A percentile compares a stretch with the other conserved stretches of the same genome.
Conservation (phyloP, 1,284 basidiomycete species). For the Pseudozyma flocculosa region DNA sequence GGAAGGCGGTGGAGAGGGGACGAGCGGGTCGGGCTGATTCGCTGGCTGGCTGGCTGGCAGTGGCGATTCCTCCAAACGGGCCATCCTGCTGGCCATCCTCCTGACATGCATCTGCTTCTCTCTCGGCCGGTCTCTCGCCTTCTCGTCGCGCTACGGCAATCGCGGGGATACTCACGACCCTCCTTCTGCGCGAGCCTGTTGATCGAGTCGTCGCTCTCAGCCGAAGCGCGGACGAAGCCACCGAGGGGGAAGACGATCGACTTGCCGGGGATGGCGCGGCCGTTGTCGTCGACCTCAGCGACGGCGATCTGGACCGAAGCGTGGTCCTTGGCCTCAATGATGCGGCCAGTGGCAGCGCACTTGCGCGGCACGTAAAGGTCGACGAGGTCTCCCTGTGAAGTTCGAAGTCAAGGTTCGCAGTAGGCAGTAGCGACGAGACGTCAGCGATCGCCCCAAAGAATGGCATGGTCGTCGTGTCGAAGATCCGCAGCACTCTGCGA, state of each 20-base stretch:
- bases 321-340: slow-evolving; percentile 98
- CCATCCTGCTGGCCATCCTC: no score
- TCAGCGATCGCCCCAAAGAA: no score
- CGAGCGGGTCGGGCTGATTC: no score
- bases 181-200: slow-evolving; percentile 95
- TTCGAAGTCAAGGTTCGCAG: not conserved
- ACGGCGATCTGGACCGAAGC: slow-evolving; percentile 96
- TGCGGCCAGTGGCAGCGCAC: slow-evolving; percentile 76
- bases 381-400: slow-evolving; percentile 86
- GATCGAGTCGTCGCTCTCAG: slow-evolving; percentile 94
- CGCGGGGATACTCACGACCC: slow-evolving; percentile 72
- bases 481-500: no score
- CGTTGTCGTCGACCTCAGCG: slow-evolving; percentile 89
- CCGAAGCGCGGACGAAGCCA: slow-evolving; percentile 89
- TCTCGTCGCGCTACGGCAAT: not conserved
- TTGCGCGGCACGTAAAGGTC: slow-evolving; percentile 99
- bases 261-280: slow-evolving; percentile 76
- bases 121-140: not conserved
- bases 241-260: slow-evolving; percentile 91
- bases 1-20: not conserved
- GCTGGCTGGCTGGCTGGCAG: no score
- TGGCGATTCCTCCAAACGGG: no score
- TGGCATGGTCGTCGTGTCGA: no score
- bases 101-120: no score
- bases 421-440: not conserved